Base-by-base conservation (phyloP, 352 stramenopile genomes). In the Globisporangium cederbergense region DNA sequence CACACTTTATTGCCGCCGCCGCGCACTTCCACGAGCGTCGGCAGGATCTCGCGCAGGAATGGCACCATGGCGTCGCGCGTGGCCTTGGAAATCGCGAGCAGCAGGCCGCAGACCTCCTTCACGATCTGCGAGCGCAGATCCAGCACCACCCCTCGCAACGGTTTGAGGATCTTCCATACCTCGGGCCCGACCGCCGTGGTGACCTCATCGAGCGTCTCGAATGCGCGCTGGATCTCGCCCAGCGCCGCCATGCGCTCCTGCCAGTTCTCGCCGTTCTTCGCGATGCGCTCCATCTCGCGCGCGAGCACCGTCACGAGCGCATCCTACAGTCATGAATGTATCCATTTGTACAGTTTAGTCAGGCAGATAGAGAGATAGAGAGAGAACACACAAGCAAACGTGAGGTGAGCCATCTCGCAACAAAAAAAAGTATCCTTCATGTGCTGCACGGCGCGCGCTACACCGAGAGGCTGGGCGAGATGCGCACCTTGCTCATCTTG, bases 81-180 rank as follows among this genome's bases (percentile, higher is more conserved):
- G n/a, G 77, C 75, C 30, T 64, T 73, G 38, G 84, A 86, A 22
- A 95, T 81, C 58, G 70, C 75, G 22, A 76, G 74, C 13, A 95
- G 73, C 59, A 90, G 57, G 2, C 64, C 59, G 56, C 86, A 95
- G 16, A 90, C 84, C 53, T 93, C 86, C 64, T 95, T 95, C 64
- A 95, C 86, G 62, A 95, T 91, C 67, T 95, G 86, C 20, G 86
- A 95, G 38, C 86, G 79, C 58, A 95, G 64, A 57, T 95, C 86
- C 60, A 90, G 80, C 56, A 95, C 71, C 72, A 92, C 82, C 25
- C 47, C 46, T 55, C 90, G 90, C 18, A 95, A 75, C 22, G 84
- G 84, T 67, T 87, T 83, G 61, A 95, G 74, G 25, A 73, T 71
- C 61, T 86, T 87, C 86, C 86, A 95, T 20, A 88, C 62, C 7